Conservation (phyloP, 805 yeast genomes). For the Barnettozyma pratensis region DNA sequence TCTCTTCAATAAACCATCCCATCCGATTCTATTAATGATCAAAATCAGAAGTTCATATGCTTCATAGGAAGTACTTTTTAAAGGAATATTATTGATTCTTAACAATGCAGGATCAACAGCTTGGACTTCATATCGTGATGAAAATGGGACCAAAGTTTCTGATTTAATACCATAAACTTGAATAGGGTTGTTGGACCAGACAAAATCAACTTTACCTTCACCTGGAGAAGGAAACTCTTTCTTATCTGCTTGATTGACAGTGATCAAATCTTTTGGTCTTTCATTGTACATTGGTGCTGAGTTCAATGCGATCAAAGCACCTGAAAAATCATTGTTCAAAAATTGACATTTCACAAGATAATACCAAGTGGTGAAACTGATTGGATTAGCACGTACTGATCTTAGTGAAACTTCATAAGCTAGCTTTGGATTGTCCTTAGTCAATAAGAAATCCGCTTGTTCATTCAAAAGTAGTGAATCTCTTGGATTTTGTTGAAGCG, state of each 20-base stretch:
- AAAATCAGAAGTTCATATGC: conserved; percentile 71
- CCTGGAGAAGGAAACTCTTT: conserved; percentile 45
- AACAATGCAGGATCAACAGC: conserved; percentile 43
- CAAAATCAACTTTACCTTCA: conserved; percentile 46
- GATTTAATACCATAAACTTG: conserved; percentile 25
- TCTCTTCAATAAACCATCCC: conserved; percentile 68
- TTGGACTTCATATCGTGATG: conserved; percentile 29
- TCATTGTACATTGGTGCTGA: conserved; percentile 65
- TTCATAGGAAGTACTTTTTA: conserved; percentile 47
- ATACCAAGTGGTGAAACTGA: conserved; percentile 74
- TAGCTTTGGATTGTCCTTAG: conserved; percentile 44
- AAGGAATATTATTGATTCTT: conserved; percentile 44
- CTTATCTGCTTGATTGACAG: conserved; percentile 38
- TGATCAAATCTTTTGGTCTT: conserved; percentile 34
- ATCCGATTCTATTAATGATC: conserved; percentile 65
- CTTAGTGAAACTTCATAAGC: conserved; percentile 57
- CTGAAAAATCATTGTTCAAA: conserved; percentile 45
- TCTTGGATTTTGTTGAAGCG: conserved; percentile 21
- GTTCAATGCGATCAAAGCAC: conserved; percentile 65
- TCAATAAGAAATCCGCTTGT: conserved; percentile 60
- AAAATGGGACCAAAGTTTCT: conserved; percentile 20
- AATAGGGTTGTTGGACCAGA: conserved; percentile 36
- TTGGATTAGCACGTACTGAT: conserved; percentile 64
- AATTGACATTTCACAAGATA: conserved; percentile 56
- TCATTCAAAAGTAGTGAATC: conserved; percentile 19